Evolutionary conservation across 306 rosid species (phyloP).

Genomic region (Begonia loranthoides): DNA sequence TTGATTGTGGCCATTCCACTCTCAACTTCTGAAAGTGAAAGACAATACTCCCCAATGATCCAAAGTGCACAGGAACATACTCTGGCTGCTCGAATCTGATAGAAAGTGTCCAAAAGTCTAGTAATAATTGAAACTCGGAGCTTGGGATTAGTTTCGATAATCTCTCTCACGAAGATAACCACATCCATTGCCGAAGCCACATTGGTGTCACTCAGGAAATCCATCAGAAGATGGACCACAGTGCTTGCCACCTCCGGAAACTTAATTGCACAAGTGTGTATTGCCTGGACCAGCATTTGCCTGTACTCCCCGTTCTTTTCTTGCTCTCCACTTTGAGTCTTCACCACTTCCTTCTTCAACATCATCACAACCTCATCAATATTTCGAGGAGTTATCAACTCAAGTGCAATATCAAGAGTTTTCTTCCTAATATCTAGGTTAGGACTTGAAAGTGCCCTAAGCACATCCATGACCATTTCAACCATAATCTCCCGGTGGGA

Average conservation of each 20-base stretch:
- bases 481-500: slow-evolving; percentile 79
- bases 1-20: slow-evolving; percentile 62
- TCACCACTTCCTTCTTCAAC: slow-evolving; percentile 89
- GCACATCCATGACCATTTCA: slow-evolving; percentile 89
- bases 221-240: slow-evolving; percentile 95
- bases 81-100: slow-evolving; percentile 84
- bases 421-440: slow-evolving; percentile 79
- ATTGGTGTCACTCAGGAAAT: slow-evolving; percentile 86
- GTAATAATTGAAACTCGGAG: slow-evolving; percentile 78
- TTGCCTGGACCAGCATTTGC: slow-evolving; percentile 93
- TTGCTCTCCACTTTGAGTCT: slow-evolving; percentile 84
- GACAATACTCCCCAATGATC: slow-evolving; percentile 89
- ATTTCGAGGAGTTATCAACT: slow-evolving; percentile 67
- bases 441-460: slow-evolving; percentile 72
- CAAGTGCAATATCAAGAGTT: slow-evolving; percentile 83
- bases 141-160: slow-evolving; percentile 86
- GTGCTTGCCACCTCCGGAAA: slow-evolving; percentile 96
- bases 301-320: slow-evolving; percentile 97
- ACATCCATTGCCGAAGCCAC: slow-evolving; percentile 93
- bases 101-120: slow-evolving; percentile 82
- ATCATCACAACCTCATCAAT: slow-evolving; percentile 89
- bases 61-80: slow-evolving; percentile 94
- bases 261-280: slow-evolving; percentile 89
- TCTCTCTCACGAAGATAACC: slow-evolving; percentile 86
- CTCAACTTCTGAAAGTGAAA: slow-evolving; percentile 86